These are phyloP conservation scores for Saccharomycopsis fermentans DNA, from an alignment of 805 yeast species.

Conservation along the genomic window DNA sequence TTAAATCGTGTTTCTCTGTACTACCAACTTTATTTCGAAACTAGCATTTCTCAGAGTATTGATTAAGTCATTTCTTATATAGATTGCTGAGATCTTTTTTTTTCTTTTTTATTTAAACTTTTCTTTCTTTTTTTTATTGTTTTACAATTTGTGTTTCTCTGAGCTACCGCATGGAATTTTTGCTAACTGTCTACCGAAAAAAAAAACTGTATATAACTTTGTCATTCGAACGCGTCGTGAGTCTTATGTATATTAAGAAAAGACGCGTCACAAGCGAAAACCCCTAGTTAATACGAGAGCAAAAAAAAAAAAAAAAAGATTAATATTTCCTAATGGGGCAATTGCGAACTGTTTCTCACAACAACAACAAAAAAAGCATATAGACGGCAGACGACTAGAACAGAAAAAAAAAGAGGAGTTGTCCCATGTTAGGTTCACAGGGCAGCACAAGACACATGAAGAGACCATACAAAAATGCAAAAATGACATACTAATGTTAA, in stretches of 20 bases:
- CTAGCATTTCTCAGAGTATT: neutral
- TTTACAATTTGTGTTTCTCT: neutral
- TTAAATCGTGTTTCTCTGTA: neutral
- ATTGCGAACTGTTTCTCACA: neutral
- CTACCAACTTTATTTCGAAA: neutral
- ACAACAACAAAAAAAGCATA: neutral
- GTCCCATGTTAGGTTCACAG: neutral
- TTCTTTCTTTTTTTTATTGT: neutral
- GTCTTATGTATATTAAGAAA: neutral
- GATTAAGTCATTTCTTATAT: neutral
- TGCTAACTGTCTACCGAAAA: neutral
- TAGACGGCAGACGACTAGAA: neutral
- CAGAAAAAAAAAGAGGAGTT: neutral
- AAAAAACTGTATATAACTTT: neutral
- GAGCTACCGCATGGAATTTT: neutral
- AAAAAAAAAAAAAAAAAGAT: neutral
- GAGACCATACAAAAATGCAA: too few species aligned
- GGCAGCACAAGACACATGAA: too few species aligned
- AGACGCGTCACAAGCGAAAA: neutral
- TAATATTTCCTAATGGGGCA: neutral
- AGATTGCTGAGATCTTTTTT: neutral
- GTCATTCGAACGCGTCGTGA: neutral
- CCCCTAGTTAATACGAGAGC: neutral
- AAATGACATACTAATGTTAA: too few species aligned
- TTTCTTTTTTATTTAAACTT: neutral